Percentiles rank a stretch among this genome's conserved stretches.
Evolutionary conservation across 495 filamentous ascomycete species (phyloP).

Genomic region (Penicillium psychrofluorescens): DNA sequence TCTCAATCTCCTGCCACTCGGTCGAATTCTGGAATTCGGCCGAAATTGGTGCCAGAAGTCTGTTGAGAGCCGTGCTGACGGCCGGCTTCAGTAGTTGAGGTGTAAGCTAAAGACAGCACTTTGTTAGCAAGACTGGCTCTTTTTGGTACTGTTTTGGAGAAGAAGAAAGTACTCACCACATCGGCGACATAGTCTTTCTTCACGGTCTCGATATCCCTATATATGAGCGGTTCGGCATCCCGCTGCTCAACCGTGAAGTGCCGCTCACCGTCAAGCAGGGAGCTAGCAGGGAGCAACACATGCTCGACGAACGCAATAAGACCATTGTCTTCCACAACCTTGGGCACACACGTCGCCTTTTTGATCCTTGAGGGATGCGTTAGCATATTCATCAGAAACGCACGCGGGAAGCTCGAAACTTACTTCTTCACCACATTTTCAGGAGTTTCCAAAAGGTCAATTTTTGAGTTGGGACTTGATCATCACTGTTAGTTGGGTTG

Average conservation of each 20-base stretch:
- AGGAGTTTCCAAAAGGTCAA: too few species aligned
- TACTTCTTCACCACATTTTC: too few species aligned
- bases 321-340: constrained; percentile 76
- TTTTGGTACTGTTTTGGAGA: constrained; percentile 2
- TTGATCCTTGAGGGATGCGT: constrained; percentile 46
- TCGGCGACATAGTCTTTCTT: constrained; percentile 75
- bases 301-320: constrained; percentile 75
- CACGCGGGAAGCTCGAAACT: too few species aligned
- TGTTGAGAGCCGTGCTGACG: constrained; percentile 58
- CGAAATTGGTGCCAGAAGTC: constrained; percentile 69
- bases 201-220: constrained; percentile 62
- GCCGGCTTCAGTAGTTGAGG: constrained; percentile 81
- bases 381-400: too few species aligned
- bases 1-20: constrained; percentile 78
- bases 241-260: constrained; percentile 33
- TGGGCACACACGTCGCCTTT: constrained; percentile 71
- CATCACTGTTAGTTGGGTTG: constrained; percentile 1
- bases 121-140: constrained; percentile 65
- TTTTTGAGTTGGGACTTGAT: too few species aligned
- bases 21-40: constrained; percentile 56
- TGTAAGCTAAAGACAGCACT: constrained; percentile 55
- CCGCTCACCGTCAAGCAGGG: constrained; percentile 20
- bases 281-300: constrained; percentile 67
- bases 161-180: constrained; percentile 48
- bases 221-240: constrained; percentile 62